Conservation (phyloP, 805 yeast species). For the Pichia rugopelliculosa region DNA sequence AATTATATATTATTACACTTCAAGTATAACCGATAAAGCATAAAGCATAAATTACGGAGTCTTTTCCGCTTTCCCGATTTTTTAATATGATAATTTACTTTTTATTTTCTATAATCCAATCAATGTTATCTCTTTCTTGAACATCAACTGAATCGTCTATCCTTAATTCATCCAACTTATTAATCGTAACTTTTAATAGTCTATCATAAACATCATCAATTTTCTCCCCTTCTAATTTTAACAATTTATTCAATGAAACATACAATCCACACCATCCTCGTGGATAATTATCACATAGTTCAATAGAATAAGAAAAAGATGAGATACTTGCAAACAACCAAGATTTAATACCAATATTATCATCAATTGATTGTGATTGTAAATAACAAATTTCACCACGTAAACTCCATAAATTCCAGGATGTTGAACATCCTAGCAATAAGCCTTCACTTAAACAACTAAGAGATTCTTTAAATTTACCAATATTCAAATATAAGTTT, state of each 20-base stretch:
- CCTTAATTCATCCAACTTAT: conserved; percentile 31
- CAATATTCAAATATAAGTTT: conserved; percentile 49
- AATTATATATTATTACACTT: no score
- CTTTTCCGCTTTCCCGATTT: no score
- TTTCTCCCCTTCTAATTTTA: conserved; percentile 1
- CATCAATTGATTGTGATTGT: conserved; percentile 1
- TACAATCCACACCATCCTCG: conserved; percentile 44
- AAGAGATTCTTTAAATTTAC: conserved; percentile 61
- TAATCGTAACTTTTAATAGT: conserved; percentile 32
- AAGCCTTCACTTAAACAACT: conserved; percentile 66
- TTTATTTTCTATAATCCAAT: conserved; percentile 14
- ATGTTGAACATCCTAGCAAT: conserved; percentile 22
- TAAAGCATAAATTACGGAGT: no score
- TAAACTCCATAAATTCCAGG: conserved; percentile 57
- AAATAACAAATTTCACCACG: conserved; percentile 46
- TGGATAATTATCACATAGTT: conserved; percentile 59
- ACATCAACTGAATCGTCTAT: conserved; percentile 20
- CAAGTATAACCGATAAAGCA: no score
- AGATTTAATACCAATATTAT: not conserved
- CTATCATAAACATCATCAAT: conserved; percentile 11
- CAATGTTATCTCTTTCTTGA: conserved; percentile 34
- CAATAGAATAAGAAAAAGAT: conserved; percentile 48
- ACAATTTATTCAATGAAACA: conserved; percentile 11
- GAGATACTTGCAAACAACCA: conserved; percentile 11
- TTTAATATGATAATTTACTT: no score